These are phyloP conservation scores for Ophiostoma australiae DNA, from an alignment of 2,329 filamentous ascomycete genomes.

Conservation along the genomic window DNA sequence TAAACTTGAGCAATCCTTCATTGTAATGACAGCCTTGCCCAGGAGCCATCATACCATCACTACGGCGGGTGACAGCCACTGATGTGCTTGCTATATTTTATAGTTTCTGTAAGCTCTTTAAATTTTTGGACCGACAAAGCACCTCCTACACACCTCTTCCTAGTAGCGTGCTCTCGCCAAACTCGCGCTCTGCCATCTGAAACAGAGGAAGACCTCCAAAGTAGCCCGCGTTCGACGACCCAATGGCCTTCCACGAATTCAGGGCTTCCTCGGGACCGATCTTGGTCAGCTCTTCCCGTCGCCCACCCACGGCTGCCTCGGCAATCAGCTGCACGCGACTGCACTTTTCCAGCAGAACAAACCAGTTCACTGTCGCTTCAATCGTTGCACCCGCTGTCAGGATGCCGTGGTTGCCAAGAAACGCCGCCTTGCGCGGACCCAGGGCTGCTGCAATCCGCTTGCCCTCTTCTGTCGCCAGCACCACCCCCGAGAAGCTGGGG, in stretches of 20 bases:
- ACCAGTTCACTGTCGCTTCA: slow-evolving; percentile 59
- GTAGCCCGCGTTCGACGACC: slow-evolving; percentile 27
- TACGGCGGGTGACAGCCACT: neutral
- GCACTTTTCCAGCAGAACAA: slow-evolving; percentile 57
- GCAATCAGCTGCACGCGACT: slow-evolving; percentile 60
- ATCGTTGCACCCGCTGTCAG: slow-evolving; percentile 57
- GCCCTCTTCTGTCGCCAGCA: slow-evolving; percentile 53
- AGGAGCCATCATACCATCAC: neutral
- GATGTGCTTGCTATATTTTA: neutral
- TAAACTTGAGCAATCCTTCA: slow-evolving; percentile 2
- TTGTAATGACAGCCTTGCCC: neutral
- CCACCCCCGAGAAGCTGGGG: slow-evolving; percentile 53
- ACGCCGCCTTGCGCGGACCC: slow-evolving; percentile 47
- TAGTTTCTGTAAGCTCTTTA: neutral
- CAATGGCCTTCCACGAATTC: slow-evolving; percentile 29
- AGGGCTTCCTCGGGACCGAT: slow-evolving; percentile 30
- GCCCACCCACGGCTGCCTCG: slow-evolving; percentile 49
- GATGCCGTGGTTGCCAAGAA: slow-evolving; percentile 58
- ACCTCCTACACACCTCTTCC: slow-evolving; percentile 27
- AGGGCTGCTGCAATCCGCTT: slow-evolving; percentile 43
- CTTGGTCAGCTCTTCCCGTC: slow-evolving; percentile 41
- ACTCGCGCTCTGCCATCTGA: slow-evolving; percentile 31
- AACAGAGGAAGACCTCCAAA: slow-evolving; percentile 32
- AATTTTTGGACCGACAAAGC: neutral
- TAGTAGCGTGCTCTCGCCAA: slow-evolving; percentile 30